Evolutionary conservation across 2,329 filamentous ascomycete species (phyloP).

Genomic region (Grosmannia huntii): DNA sequence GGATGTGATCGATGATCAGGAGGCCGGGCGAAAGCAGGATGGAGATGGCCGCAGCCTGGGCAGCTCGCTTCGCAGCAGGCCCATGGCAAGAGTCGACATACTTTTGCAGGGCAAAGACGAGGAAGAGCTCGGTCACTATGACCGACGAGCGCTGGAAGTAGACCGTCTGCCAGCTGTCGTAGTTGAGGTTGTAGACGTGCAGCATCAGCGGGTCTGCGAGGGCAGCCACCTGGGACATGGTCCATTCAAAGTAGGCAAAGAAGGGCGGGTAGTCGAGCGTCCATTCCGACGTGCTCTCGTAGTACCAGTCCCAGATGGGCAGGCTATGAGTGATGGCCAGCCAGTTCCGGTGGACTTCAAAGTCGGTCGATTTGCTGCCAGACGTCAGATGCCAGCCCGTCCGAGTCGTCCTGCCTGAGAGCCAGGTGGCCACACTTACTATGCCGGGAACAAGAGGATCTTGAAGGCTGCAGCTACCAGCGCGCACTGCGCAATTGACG

Average conservation of each 20-base stretch:
- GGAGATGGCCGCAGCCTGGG: constrained; percentile 78
- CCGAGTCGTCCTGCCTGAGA: neutral
- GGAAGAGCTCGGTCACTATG: constrained; percentile 68
- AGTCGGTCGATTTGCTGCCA: constrained; percentile 90
- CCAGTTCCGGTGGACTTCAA: constrained; percentile 98
- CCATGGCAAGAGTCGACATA: constrained; percentile 59
- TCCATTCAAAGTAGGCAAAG: constrained; percentile 95
- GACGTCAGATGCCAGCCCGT: neutral
- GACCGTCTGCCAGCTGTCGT: constrained; percentile 86
- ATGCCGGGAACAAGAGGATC: constrained; percentile 82
- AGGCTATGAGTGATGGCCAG: constrained; percentile 88
- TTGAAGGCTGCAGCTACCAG: constrained; percentile 81
- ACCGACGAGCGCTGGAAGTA: constrained; percentile 91
- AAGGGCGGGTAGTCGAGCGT: constrained; percentile 98
- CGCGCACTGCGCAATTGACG: constrained; percentile 79
- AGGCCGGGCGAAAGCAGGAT: constrained; percentile 85
- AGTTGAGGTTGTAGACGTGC: constrained; percentile 63
- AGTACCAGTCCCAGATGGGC: constrained; percentile 84
- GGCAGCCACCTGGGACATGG: constrained; percentile 67
- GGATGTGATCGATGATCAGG: constrained; percentile 94
- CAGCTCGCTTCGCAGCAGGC: constrained; percentile 50
- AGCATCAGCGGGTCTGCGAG: constrained; percentile 74
- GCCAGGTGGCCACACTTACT: constrained; percentile 39
- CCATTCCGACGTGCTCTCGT: constrained; percentile 97
- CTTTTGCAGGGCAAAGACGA: constrained; percentile 71